A percentile compares a stretch with the other conserved stretches of the same genome.
These are phyloP conservation scores for Yueomyces sinensis DNA, from an alignment of 805 yeast species.

Conservation along the genomic window DNA sequence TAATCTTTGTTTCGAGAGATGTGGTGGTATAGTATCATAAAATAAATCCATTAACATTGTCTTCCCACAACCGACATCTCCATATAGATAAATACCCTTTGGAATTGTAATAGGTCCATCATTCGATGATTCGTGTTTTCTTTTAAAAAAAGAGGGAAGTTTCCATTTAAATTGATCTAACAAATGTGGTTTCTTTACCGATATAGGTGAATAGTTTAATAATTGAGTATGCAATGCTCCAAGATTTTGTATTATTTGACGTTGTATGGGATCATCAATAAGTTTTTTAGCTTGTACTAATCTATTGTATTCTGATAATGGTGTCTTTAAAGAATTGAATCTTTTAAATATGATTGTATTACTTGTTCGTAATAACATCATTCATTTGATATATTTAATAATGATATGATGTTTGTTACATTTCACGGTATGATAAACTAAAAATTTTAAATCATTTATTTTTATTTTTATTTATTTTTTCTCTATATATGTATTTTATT, in stretches of 20 bases:
- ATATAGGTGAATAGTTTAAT: slow-evolving; percentile 46
- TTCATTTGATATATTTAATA: no score
- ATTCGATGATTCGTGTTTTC: neutral
- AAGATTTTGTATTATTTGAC: slow-evolving; percentile 53
- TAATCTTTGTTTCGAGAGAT: slow-evolving; percentile 64
- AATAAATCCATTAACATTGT: slow-evolving; percentile 97
- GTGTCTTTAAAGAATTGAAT: slow-evolving; percentile 18
- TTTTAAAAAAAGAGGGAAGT: slow-evolving; percentile 3
- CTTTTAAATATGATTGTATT: neutral
- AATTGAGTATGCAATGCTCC: slow-evolving; percentile 46
- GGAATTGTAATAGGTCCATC: slow-evolving; percentile 31
- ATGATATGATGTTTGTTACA: no score
- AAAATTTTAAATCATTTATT: no score
- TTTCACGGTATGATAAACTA: no score
- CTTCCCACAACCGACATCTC: slow-evolving; percentile 98
- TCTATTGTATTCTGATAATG: slow-evolving; percentile 38
- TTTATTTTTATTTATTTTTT: no score
- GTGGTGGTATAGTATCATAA: slow-evolving; percentile 68
- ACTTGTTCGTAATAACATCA: no score
- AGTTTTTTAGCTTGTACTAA: slow-evolving; percentile 37
- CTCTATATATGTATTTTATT: no score
- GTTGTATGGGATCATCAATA: slow-evolving; percentile 68
- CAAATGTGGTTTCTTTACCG: slow-evolving; percentile 38
- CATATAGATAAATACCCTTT: slow-evolving; percentile 80
- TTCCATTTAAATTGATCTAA: slow-evolving; percentile 28